Conservation (phyloP, 495 filamentous ascomycete species). For the Venustampulla echinocandica region DNA sequence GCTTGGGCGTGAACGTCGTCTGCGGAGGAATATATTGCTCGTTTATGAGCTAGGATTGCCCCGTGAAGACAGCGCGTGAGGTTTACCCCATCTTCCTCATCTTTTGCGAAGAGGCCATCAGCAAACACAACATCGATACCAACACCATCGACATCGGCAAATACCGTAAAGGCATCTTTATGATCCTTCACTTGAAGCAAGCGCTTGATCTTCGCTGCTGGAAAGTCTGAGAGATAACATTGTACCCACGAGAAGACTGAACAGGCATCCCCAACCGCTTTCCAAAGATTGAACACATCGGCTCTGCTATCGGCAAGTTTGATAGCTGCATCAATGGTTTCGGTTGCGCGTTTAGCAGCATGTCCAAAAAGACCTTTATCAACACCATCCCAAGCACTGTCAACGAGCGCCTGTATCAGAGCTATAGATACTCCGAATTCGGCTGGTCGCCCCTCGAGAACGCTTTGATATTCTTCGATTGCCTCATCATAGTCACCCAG, state of each 20-base stretch:
- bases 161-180: constrained; percentile 45
- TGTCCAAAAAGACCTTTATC: constrained; percentile 78
- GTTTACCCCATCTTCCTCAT: constrained; percentile 38
- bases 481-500: constrained; percentile 82
- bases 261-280: constrained; percentile 83
- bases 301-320: constrained; percentile 41
- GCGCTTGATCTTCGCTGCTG: constrained; percentile 39
- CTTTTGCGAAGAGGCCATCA: constrained; percentile 32
- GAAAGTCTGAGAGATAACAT: constrained; percentile 48
- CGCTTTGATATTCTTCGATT: constrained; percentile 61
- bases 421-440: constrained; percentile 86
- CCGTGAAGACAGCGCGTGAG: constrained; percentile 48
- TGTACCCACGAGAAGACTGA: constrained; percentile 73
- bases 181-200: constrained; percentile 49
- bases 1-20: constrained; percentile 85
- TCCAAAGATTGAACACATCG: constrained; percentile 91
- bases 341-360: constrained; percentile 55
- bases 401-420: constrained; percentile 75
- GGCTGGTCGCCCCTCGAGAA: constrained; percentile 52
- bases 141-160: constrained; percentile 65
- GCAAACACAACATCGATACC: constrained; percentile 40
- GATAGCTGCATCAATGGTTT: constrained; percentile 47
- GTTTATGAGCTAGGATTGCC: constrained; percentile 77
- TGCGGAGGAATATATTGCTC: constrained; percentile 63
- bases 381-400: constrained; percentile 66